Percentiles rank a stretch among this genome's conserved stretches.
Conservation (phyloP, 257 asterid species). For the Ilex aquifolium region DNA sequence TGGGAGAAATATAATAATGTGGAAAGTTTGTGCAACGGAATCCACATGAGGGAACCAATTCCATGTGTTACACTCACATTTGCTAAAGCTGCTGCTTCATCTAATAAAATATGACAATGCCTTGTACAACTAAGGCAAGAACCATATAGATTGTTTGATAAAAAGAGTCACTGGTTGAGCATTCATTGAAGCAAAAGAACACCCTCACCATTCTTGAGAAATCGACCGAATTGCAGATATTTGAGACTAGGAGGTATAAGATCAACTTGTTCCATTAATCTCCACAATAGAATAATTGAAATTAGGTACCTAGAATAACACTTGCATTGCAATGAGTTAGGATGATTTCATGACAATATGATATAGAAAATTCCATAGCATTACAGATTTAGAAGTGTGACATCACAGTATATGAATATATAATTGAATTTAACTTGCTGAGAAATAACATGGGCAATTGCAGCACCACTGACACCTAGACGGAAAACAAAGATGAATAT, state of each 20-base stretch:
- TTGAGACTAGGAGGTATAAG: constrained; percentile 27
- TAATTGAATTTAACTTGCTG: constrained; percentile 26
- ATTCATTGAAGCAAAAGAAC: no score
- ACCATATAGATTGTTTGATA: neutral
- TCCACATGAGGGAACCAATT: no score
- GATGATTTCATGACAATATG: neutral
- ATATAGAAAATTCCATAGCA: no score
- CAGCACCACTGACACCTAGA: constrained; percentile 49
- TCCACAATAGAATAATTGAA: constrained; percentile 27
- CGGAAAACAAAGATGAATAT: constrained; percentile 36
- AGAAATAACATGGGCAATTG: constrained; percentile 48
- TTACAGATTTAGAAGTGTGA: neutral
- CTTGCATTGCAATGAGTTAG: neutral
- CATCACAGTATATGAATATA: neutral
- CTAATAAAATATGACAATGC: no score
- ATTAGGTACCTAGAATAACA: constrained; percentile 27
- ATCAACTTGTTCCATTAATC: constrained; percentile 21
- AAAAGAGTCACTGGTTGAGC: no score
- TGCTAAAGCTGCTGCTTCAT: no score
- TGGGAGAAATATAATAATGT: no score
- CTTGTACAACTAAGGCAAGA: neutral
- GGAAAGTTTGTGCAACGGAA: no score
- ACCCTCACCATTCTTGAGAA: constrained; percentile 22
- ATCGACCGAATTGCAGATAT: constrained; percentile 31
- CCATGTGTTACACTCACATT: no score